A percentile compares a stretch with the other conserved stretches of the same genome.
Conservation (phyloP, 163 green algal genomes). For the Scenedesmus sp. region DNA sequence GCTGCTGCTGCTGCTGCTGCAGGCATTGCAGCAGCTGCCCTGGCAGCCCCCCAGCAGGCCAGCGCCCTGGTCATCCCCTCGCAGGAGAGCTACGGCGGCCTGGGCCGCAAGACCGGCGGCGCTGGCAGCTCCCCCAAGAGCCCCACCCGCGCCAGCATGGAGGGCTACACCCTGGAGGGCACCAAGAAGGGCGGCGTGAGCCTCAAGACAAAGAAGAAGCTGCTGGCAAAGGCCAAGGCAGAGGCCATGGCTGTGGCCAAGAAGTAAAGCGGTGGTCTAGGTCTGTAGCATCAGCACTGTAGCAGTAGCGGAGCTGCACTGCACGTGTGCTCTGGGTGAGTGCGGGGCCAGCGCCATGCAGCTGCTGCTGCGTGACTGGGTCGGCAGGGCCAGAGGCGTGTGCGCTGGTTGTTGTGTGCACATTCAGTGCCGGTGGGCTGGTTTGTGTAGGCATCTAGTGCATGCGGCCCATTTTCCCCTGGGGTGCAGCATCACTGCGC, state of each 20-base stretch:
- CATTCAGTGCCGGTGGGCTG: not conserved
- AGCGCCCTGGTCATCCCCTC: conserved; percentile 32
- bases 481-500: not conserved
- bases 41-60: conserved; percentile 44
- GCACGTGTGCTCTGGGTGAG: not conserved
- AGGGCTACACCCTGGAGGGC: conserved; percentile 60
- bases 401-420: not conserved
- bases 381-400: not conserved
- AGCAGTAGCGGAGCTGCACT: not conserved
- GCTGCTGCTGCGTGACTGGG: not conserved
- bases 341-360: not conserved
- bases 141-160: conserved; percentile 47
- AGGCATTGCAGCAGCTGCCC: conserved; percentile 47
- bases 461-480: not conserved
- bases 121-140: conserved; percentile 52
- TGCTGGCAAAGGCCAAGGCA: conserved; percentile 50
- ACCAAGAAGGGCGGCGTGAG: conserved; percentile 62
- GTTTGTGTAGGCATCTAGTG: not conserved
- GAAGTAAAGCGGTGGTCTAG: conserved; percentile 25
- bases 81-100: conserved; percentile 51
- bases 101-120: conserved; percentile 31
- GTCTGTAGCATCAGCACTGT: not conserved
- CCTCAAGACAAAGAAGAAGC: conserved; percentile 61
- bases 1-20: not conserved
- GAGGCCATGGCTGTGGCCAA: conserved; percentile 29